Evolutionary conservation across 148 eudicot species (phyloP), one percentile per base, ranked within the genome.

Genomic region (Heliamphora exappendiculata): DNA sequence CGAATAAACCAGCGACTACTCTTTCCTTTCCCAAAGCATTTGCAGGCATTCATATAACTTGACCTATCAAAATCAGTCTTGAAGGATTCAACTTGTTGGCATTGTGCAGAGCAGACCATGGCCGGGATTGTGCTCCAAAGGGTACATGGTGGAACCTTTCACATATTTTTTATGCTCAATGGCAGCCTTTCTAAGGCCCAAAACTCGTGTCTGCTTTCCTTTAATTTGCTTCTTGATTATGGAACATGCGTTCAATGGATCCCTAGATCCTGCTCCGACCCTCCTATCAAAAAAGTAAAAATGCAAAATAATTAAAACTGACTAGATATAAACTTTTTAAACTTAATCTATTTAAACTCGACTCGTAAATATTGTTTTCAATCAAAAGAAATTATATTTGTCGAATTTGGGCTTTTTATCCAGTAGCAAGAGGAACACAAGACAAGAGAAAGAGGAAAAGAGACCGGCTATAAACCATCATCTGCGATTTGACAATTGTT

Each of bases 51-150:
- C 47, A 24, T 42, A n/a, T 6, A 29, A 26, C 39, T 51, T 34
- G n/a, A 75, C 20, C 78, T 44, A 16, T 22, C 51, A n/a, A 62
- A 53, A 49, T 63, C 39, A 36, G 19, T 37, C 64, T 36, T 37
- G 22, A 63, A 13, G 50, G 73, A 67, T 70, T 83, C 81, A 82
- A 58, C 50, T 42, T 75, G 50, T 82, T 11, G 89, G 92, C 80
- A 86, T 85, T 9, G 91, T 88, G 84, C 98, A 94, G 42, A 94
- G 93, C 49, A 74, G 87, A 57, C 97, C 90, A 29, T 94, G 97
- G 63, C 91, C 91, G 12, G 88, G 87, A 81, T 82, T 86, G 77
- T 87, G 98, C 78, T 92, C 98, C 87, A 92, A 58, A 8, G 98
- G 98, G 79, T 94, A 94, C 93, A 94, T 75, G 34, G 93, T 89